phyloP scores from a whole-genome alignment of 2,329 filamentous ascomycete species.

The Lachnellula hyalina region DNA sequence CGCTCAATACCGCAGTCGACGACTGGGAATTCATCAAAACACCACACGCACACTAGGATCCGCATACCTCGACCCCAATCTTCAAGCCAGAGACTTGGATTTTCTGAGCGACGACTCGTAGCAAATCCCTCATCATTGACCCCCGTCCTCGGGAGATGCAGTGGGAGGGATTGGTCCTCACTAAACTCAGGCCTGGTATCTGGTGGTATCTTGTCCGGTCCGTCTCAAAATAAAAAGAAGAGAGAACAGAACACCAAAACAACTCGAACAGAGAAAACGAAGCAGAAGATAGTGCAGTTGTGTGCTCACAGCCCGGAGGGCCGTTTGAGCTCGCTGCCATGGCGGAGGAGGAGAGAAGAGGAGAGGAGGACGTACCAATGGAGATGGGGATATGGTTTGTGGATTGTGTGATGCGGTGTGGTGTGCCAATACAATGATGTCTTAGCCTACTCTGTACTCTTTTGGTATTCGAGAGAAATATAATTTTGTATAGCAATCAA shows the following conservation, averaged over 20 bases:
- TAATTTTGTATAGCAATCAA: too few species aligned
- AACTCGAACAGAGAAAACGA: constrained; percentile 2
- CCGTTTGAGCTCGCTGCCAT: constrained; percentile 23
- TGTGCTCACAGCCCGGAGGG: constrained; percentile 17
- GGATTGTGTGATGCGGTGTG: neutral
- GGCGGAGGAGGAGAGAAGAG: neutral
- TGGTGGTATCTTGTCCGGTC: constrained; percentile 12
- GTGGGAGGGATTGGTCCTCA: constrained; percentile 24
- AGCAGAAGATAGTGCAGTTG: constrained; percentile 9
- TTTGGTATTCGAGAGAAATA: too few species aligned
- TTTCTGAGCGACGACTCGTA: constrained; percentile 28
- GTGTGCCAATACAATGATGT: neutral
- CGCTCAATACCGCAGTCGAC: constrained; percentile 4
- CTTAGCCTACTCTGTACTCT: too few species aligned
- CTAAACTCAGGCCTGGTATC: constrained; percentile 15
- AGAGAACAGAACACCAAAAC: constrained; percentile 12
- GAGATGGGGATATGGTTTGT: neutral
- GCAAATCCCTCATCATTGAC: constrained; percentile 21
- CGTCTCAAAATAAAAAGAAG: constrained; percentile 10
- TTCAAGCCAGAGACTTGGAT: constrained; percentile 27
- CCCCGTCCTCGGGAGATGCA: constrained; percentile 19
- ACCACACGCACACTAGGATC: constrained; percentile 2
- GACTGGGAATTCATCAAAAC: constrained; percentile 24
- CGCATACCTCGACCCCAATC: constrained; percentile 8
- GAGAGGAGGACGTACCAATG: neutral